A percentile compares a stretch with the other conserved stretches of the same genome.
phyloP scores from a whole-genome alignment of 78 protist genomes.

The Planoprotostelium fungivorum region DNA sequence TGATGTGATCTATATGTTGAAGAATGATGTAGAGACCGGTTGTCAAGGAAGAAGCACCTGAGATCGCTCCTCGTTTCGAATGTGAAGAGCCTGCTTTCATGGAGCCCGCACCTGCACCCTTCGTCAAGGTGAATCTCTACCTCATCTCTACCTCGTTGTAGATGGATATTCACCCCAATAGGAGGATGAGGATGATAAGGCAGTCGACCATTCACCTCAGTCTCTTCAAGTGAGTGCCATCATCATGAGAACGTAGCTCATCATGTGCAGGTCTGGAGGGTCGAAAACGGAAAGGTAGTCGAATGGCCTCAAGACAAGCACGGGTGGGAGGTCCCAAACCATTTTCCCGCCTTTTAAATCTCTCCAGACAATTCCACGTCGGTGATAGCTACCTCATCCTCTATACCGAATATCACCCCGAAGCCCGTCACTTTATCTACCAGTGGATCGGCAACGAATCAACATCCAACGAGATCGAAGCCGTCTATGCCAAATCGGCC shows the following conservation, averaged over 20 bases:
- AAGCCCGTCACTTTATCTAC: constrained; percentile 13
- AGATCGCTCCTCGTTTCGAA: not conserved
- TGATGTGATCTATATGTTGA: no score
- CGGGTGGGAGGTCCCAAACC: not conserved
- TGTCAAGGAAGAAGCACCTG: not conserved
- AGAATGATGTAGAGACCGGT: no score
- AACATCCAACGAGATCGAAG: constrained; percentile 65
- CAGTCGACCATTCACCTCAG: not conserved
- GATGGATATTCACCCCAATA: not conserved
- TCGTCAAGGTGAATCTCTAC: not conserved
- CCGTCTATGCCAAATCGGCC: constrained; percentile 73
- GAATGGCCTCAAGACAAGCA: constrained; percentile 21
- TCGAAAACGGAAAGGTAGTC: constrained; percentile 41
- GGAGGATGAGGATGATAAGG: not conserved
- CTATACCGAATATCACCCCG: constrained; percentile 23
- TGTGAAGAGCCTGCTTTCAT: not conserved
- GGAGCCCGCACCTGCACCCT: not conserved
- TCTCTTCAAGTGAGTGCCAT: no score
- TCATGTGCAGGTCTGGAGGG: constrained; percentile 24
- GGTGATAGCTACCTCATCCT: constrained; percentile 84
- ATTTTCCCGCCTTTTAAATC: no score
- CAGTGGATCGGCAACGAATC: constrained; percentile 74
- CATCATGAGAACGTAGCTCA: no score
- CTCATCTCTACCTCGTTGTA: not conserved
- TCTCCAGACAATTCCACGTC: constrained; percentile 28